Conservation (phyloP, 768 basidiomycete species). For the Leucocoprinus sp. region DNA sequence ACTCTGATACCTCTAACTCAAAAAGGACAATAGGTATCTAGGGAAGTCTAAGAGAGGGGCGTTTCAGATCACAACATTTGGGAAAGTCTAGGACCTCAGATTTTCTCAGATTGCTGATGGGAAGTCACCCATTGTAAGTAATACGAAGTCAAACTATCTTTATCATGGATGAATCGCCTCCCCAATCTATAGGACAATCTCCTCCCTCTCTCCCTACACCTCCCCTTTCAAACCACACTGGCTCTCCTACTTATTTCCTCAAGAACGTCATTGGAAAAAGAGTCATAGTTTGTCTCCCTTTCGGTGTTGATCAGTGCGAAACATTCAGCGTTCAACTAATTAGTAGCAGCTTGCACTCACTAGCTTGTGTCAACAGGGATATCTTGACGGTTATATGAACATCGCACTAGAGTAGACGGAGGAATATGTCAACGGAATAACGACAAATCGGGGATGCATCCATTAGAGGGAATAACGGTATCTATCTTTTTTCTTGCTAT, state of each 20-base stretch:
- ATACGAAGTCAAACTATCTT: conserved; percentile 2
- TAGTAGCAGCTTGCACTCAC: not conserved
- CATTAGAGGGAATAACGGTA: conserved; percentile 90
- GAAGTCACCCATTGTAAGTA: too few relatives aligned
- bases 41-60: too few relatives aligned
- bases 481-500: not conserved
- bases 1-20: too few relatives aligned
- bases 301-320: conserved; percentile 89
- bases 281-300: conserved; percentile 86
- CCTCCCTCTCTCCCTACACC: conserved; percentile 35
- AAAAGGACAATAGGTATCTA: too few relatives aligned
- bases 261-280: conserved; percentile 96
- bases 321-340: too few relatives aligned
- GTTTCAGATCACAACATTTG: too few relatives aligned
- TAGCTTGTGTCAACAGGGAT: conserved; percentile 45
- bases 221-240: conserved; percentile 46
- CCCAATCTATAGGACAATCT: conserved; percentile 24
- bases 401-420: conserved; percentile 96
- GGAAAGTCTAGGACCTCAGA: too few relatives aligned
- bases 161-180: conserved; percentile 20
- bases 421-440: conserved; percentile 83
- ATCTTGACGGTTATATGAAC: conserved; percentile 97
- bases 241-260: conserved; percentile 88
- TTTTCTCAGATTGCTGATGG: too few relatives aligned
- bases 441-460: conserved; percentile 94